Evolutionary conservation across 1,139 yeast species (phyloP).

Genomic region (Lodderomyces margitis): DNA sequence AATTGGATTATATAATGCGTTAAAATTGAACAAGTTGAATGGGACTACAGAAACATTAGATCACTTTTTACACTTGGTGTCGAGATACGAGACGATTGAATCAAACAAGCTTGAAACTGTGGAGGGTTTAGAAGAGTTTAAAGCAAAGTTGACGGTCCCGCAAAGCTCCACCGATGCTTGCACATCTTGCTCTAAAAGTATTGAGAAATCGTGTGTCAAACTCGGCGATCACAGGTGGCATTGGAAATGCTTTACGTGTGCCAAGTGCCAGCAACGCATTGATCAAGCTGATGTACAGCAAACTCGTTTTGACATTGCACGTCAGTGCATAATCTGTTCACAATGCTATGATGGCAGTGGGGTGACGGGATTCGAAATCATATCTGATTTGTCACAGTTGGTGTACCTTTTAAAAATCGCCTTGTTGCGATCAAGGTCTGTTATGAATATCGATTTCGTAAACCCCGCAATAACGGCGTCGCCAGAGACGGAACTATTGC

Average conservation of each 20-base stretch:
- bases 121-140: conserved; percentile 24
- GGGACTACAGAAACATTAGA: conserved; percentile 64
- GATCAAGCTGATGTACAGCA: conserved; percentile 31
- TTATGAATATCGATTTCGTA: conserved; percentile 41
- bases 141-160: conserved; percentile 43
- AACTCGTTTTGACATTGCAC: conserved; percentile 25
- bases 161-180: conserved; percentile 79
- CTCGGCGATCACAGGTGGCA: conserved; percentile 79
- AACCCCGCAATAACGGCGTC: conserved; percentile 5
- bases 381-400: conserved; percentile 71
- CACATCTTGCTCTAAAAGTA: conserved; percentile 63
- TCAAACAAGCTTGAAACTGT: conserved; percentile 5
- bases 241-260: conserved; percentile 64
- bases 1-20: conserved; percentile 73
- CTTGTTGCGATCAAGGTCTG: conserved; percentile 70
- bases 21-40: conserved; percentile 60
- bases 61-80: conserved; percentile 49
- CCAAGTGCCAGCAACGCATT: conserved; percentile 46
- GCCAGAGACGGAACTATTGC: conserved; percentile 13
- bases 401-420: conserved; percentile 81
- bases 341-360: conserved; percentile 50
- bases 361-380: conserved; percentile 55
- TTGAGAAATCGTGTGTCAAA: conserved; percentile 76
- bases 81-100: conserved; percentile 12
- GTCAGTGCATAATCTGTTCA: conserved; percentile 49